Base-by-base conservation (phyloP, 129 eudicot species). In the Helianthus tuberosus region DNA sequence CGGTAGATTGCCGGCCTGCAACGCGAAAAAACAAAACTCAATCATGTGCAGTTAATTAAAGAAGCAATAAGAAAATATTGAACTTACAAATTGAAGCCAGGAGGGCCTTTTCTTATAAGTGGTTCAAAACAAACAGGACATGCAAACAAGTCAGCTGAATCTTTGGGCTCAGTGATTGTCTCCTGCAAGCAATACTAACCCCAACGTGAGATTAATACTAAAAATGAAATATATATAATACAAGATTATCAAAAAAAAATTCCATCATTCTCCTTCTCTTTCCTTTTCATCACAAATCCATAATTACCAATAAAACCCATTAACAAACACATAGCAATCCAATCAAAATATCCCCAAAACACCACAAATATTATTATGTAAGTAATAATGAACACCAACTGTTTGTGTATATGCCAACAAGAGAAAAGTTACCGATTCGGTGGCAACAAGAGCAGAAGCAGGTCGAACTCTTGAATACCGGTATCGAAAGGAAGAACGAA, bases 91-190 rank as follows among this genome's bases (percentile, higher is more conserved):
- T 94, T 94, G 79, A 94, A 89, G 47, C 97, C 98, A 1, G 93
- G 54, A 72, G 98, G 98, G 3, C 98, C 98, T 77, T 89, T 94
- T 79, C 98, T 79, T 65, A 88, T 85, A 39, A 94, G 86, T 3
- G 97, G 98, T 48, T 88, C 96, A 29, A 88, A 94, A 86, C 98
- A 94, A 46, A 94, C 82, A 11, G 98, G 93, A 74, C 97, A 94
- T 25, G 98, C 89, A 75, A 90, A 86, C 57, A 88, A 81, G 27
- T 90, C 93, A 14, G 43, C 69, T 48, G 68, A 52, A 49, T 74
- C 85, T 52, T 86, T 66, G 16, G 71, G 50, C 69, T 67, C 78
- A 51, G 75, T 83, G 71, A 74, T 72, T 17, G 76, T 75, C 78
- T 77, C 91, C 92, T 91, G 90, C 61, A 20, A 20, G 23, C 23